These are phyloP conservation scores for Tylopilus balloui DNA, from an alignment of 768 basidiomycete species.

Conservation along the genomic window DNA sequence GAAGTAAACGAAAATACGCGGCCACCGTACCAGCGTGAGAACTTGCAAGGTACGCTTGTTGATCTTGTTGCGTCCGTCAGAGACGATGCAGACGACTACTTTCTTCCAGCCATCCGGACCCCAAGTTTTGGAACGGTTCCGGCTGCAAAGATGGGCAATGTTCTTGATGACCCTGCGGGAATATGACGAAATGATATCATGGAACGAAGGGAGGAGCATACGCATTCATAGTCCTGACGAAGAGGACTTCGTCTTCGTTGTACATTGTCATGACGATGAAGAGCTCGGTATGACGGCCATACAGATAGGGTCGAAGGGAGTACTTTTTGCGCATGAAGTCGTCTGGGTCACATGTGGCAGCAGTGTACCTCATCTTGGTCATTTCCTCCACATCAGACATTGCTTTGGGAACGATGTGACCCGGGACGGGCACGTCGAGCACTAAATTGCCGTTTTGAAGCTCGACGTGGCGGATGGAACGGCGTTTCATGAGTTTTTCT, in stretches of 20 bases:
- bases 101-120: constrained; percentile 90
- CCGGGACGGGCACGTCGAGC: constrained; percentile 76
- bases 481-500: constrained; percentile 79
- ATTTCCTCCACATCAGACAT: constrained; percentile 65
- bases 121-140: constrained; percentile 73
- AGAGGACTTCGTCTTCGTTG: constrained; percentile 84
- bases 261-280: constrained; percentile 98
- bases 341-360: constrained; percentile 86
- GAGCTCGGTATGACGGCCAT: constrained; percentile 79
- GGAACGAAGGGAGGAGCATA: constrained; percentile 33
- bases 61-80: constrained; percentile 81
- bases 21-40: constrained; percentile 58
- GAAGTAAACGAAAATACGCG: constrained; percentile 1
- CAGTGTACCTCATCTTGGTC: constrained; percentile 83
- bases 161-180: constrained; percentile 75
- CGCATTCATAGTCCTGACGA: constrained; percentile 82
- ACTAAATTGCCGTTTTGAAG: constrained; percentile 82
- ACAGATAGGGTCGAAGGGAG: constrained; percentile 73
- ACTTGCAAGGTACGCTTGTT: constrained; percentile 91
- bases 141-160: constrained; percentile 69
- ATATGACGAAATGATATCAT: constrained; percentile 7
- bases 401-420: constrained; percentile 68
- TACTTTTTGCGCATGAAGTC: constrained; percentile 77
- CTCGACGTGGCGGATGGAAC: constrained; percentile 74
- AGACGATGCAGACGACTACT: constrained; percentile 83